Evolutionary conservation across 2,329 filamentous ascomycete species (phyloP), one percentile per base, ranked within the genome.

Genomic region (Penicillium sp.): DNA sequence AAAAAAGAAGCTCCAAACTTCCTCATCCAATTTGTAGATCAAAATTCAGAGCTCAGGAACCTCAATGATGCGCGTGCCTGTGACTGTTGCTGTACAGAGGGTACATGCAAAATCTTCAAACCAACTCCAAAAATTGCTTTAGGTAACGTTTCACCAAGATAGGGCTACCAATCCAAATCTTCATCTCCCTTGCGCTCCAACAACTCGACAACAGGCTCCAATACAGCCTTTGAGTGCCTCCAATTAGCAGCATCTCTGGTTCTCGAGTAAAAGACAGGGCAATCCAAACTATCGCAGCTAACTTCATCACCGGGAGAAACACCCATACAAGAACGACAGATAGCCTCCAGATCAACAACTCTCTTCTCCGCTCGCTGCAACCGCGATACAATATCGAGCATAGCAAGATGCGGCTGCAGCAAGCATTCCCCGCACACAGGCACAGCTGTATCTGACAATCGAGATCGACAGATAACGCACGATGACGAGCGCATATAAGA

Each of bases 261-360:
- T 36, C 76, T 63, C 4, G 73, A 71, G 74, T 96, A 97, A 63
- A 96, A 97, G 0, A 96, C 90, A 0, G 92, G 89, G 68, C 94
- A 99, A 73, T 96, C 93, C 70, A 89, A 85, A 70, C 89, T 96
- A 67, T 96, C 91, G 68, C 94, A 99, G 38, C 74, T 80, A n/a
- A 97, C 86, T 32, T 88, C 84, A 35, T 97, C 93, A 2, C 84
- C 77, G 60, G 85, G 87, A 3, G 87, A 79, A 16, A 92, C 69
- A 0, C 85, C 86, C 36, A 90, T 86, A 71, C 94, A 99, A 64
- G 84, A 89, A 56, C 88, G 84, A 72, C 94, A 99, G 8, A 96
- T 77, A 46, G 79, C 80, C 36, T 87, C 78, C 7, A 96, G 74
- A 56, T 91, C 83, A 41, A 77, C 70, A 10, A 84, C 81, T 56